Evolutionary conservation across 768 basidiomycete species (phyloP).

Genomic region (Suillus brevipes): DNA sequence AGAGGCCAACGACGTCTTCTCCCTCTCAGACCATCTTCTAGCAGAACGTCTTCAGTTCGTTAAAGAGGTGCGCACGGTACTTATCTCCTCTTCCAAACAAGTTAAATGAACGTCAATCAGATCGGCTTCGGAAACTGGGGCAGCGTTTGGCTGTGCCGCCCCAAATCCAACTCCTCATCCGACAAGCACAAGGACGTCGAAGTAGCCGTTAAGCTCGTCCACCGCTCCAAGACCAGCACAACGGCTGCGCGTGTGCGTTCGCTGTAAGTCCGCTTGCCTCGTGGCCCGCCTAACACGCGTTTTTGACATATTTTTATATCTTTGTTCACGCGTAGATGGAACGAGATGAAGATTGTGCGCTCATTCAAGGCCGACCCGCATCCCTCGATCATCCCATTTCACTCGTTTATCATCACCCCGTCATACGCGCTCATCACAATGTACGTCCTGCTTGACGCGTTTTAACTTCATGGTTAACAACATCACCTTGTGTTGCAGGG

Average conservation of each 20-base stretch:
- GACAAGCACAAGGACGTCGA: conserved; percentile 48
- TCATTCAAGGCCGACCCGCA: conserved; percentile 83
- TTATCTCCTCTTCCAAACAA: conserved; percentile 2
- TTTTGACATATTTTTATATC: background rate
- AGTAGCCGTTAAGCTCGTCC: conserved; percentile 92
- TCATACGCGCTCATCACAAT: conserved; percentile 91
- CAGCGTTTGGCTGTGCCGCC: conserved; percentile 78
- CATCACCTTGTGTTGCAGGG: conserved; percentile 48
- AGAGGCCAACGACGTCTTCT: conserved; percentile 59
- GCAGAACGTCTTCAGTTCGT: conserved; percentile 73
- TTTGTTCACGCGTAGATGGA: conserved; percentile 62
- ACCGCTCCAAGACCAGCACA: conserved; percentile 75
- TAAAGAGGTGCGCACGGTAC: conserved; percentile 54
- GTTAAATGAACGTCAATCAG: conserved; percentile 38
- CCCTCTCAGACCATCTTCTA: conserved; percentile 70
- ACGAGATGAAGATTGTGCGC: conserved; percentile 95
- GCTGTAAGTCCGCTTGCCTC: conserved; percentile 50
- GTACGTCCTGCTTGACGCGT: conserved; percentile 46
- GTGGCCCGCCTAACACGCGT: conserved; percentile 3
- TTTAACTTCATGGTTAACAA: conserved; percentile 13
- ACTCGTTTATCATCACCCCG: conserved; percentile 91
- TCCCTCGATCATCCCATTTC: conserved; percentile 90
- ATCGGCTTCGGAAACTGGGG: conserved; percentile 95
- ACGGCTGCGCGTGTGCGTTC: conserved; percentile 89
- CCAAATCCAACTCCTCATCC: conserved; percentile 48